These are phyloP conservation scores for Ophiostoma novo-ulmi DNA, from an alignment of 2,329 filamentous ascomycete species.

Conservation along the genomic window DNA sequence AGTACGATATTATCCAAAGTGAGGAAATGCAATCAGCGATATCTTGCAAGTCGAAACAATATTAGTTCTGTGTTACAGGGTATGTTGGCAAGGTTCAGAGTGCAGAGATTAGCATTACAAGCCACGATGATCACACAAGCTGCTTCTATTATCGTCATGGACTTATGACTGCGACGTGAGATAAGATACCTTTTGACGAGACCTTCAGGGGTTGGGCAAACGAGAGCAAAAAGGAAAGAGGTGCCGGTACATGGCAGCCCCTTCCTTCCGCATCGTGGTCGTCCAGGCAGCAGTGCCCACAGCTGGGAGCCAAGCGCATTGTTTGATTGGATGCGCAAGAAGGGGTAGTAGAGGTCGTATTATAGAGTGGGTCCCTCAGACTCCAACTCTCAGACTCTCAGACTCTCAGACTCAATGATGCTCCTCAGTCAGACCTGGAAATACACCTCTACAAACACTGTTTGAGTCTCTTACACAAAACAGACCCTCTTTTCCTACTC, in stretches of 20 bases:
- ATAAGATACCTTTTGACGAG: no score
- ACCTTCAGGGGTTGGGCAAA: not conserved
- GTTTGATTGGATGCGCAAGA: constrained; percentile 23
- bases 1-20: not conserved
- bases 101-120: not conserved
- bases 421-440: not conserved
- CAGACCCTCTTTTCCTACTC: constrained; percentile 10
- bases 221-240: constrained; percentile 1
- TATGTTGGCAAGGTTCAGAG: not conserved
- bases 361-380: not conserved
- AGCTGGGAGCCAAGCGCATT: constrained; percentile 3
- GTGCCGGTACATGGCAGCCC: constrained; percentile 10
- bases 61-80: not conserved
- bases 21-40: not conserved
- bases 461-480: constrained; percentile 9
- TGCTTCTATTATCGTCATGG: not conserved
- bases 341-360: not conserved
- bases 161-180: not conserved
- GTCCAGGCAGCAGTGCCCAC: constrained; percentile 10
- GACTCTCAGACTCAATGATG: not conserved
- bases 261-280: constrained; percentile 8
- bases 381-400: not conserved
- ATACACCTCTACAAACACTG: not conserved
- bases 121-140: constrained; percentile 1
- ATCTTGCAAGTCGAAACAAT: not conserved